Evolutionary conservation across 2,329 filamentous ascomycete genomes (phyloP), one percentile per base, ranked within the genome.

Genomic region (Aspergillus pseudoviridinutans): DNA sequence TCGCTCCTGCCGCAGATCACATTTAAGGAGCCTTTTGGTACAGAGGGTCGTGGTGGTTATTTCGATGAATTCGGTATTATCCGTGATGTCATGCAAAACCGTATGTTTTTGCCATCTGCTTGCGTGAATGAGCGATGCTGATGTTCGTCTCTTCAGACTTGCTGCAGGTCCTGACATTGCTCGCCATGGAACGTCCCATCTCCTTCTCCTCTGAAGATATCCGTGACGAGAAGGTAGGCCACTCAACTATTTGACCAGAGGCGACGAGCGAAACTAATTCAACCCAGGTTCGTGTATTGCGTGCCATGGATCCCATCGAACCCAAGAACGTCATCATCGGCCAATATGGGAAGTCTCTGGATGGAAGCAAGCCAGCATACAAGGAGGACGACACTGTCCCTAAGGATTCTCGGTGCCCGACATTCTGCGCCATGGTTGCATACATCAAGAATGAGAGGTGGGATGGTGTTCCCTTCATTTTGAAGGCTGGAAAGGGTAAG

Each of bases 361-460:
- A 99, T 72, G 93, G 93, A 68, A 92, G 85, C 79, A 99, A 97
- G 84, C 94, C 94, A 50, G 88, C 91, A 46, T 99, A 99, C 84
- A 96, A 97, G 81, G 94, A 99, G 79, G 94, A 99, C 68, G 92
- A 97, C 73, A 97, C 94, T 22, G 94, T 99, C 29, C 94, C 94
- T 58, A 94, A 96, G 80, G 92, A 96, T 66, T 97, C 93, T 35
- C 87, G 95, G 69, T 99, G 94, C 84, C 93, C 94, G 28, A 99
- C 94, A 6, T 99, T 99, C 83, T 96, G 92, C 72, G 93, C 94
- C 41, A 87, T 99, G 78, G 93, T 96, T 38, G 92, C 92, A 38
- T 96, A 95, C 80, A 97, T 99, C 79, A 97, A 97, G 86, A 99
- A 99, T 77, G 94, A 99, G 86, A 85, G 94, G 68, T 99, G 94